phyloP scores from a whole-genome alignment of 192 early-diverging fungal genomes.

The Piromyces sp. region DNA sequence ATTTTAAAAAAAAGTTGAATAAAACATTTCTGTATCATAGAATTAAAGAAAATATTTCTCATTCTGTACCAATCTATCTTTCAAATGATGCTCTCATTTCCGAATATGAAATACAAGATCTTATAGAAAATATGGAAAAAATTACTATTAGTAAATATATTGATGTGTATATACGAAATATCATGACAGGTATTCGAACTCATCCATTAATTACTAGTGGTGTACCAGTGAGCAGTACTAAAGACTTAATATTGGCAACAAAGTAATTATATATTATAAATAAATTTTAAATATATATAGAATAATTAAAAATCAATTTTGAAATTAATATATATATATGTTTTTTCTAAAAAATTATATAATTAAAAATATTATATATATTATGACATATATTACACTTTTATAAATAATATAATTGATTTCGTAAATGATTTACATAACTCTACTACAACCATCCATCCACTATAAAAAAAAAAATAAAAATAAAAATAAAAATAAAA shows the following conservation, averaged over 20 bases:
- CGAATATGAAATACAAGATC: neutral
- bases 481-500: too few relatives aligned
- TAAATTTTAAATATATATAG: too few relatives aligned
- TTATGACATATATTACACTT: too few relatives aligned
- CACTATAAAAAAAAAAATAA: too few relatives aligned
- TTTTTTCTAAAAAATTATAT: too few relatives aligned
- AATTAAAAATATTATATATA: too few relatives aligned
- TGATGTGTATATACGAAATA: neutral
- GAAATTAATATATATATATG: too few relatives aligned
- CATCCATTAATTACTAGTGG: neutral
- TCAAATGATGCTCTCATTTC: neutral
- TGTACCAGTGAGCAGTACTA: neutral
- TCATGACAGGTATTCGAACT: neutral
- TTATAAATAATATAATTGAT: too few relatives aligned
- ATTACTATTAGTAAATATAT: neutral
- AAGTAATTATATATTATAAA: too few relatives aligned
- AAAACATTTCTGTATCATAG: neutral
- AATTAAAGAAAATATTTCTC: neutral
- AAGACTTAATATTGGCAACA: neutral
- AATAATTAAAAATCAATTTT: too few relatives aligned
- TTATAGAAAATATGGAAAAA: neutral
- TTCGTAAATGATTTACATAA: too few relatives aligned
- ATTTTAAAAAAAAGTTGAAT: neutral
- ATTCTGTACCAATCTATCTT: neutral
- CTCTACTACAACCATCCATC: too few relatives aligned